Conservation (phyloP, 345 rosid genomes). For the Luvunga scandens region DNA sequence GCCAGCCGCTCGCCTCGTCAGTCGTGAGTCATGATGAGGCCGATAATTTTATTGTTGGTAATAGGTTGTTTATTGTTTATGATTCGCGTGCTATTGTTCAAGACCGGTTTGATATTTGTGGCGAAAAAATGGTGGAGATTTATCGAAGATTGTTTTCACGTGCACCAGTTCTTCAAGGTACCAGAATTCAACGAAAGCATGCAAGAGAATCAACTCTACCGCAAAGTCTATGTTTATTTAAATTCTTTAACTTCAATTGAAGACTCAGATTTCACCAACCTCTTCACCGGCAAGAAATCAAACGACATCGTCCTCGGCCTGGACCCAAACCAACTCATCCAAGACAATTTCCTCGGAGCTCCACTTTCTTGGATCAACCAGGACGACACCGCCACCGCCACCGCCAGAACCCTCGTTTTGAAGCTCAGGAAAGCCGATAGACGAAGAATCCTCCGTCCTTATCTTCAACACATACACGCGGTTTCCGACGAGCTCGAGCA, state of each 20-base stretch:
- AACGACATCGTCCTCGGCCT: conserved; percentile 66
- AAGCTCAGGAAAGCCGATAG: conserved; percentile 76
- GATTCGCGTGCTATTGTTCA: conserved; percentile 45
- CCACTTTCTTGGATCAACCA: conserved; percentile 70
- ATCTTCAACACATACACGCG: conserved; percentile 84
- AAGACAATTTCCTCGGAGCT: conserved; percentile 75
- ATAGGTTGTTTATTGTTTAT: conserved; percentile 17
- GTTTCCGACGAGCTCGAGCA: conserved; percentile 72
- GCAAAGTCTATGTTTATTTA: conserved; percentile 49
- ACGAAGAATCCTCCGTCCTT: conserved; percentile 72
- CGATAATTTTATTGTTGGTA: conserved; percentile 21
- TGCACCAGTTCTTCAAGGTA: conserved; percentile 64
- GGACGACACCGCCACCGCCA: conserved; percentile 11
- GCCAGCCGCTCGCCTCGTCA: no score
- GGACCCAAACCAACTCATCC: conserved; percentile 58
- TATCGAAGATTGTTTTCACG: conserved; percentile 51
- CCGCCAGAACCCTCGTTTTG: conserved; percentile 41
- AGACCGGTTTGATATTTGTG: conserved; percentile 50
- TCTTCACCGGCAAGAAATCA: conserved; percentile 61
- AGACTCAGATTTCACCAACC: conserved; percentile 79
- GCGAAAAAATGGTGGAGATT: conserved; percentile 52
- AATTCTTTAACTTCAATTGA: conserved; percentile 64
- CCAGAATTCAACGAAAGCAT: conserved; percentile 62
- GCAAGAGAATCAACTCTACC: conserved; percentile 64
- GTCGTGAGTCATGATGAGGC: neutral